Conservation (phyloP, 805 yeast genomes). For the Nakazawaea ambrosiae region DNA sequence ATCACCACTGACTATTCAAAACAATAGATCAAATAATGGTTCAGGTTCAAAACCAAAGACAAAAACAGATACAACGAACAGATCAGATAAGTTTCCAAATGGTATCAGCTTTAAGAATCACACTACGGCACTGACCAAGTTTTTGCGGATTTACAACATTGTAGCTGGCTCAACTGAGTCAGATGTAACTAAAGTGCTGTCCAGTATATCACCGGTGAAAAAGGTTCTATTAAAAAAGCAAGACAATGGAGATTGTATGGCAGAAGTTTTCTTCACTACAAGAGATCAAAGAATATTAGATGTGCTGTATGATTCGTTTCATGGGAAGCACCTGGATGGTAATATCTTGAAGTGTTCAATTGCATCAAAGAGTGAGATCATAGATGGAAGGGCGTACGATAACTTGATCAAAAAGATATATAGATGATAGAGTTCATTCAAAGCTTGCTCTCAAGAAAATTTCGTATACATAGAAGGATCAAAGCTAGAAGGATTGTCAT, state of each 20-base stretch:
- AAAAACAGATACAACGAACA: no score
- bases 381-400: no score
- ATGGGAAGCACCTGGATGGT: conserved; percentile 44
- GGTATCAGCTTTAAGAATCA: no score
- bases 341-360: conserved; percentile 28
- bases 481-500: conserved; percentile 43
- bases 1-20: no score
- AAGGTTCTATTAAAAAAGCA: conserved; percentile 19
- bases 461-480: conserved; percentile 39
- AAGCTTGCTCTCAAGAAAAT: conserved; percentile 13
- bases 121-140: no score
- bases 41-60: no score
- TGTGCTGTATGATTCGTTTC: conserved; percentile 24
- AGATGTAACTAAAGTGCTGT: conserved; percentile 22
- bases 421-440: no score
- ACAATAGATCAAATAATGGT: no score
- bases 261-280: conserved; percentile 25
- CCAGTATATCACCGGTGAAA: conserved; percentile 16
- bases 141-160: conserved; percentile 24
- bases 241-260: conserved; percentile 20
- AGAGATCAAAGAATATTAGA: conserved; percentile 21
- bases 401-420: no score
- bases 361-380: conserved; percentile 15
- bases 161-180: conserved; percentile 21
- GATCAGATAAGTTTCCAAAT: no score